These are phyloP conservation scores for Podospora sp. DNA, from an alignment of 495 filamentous ascomycete genomes.

Conservation along the genomic window DNA sequence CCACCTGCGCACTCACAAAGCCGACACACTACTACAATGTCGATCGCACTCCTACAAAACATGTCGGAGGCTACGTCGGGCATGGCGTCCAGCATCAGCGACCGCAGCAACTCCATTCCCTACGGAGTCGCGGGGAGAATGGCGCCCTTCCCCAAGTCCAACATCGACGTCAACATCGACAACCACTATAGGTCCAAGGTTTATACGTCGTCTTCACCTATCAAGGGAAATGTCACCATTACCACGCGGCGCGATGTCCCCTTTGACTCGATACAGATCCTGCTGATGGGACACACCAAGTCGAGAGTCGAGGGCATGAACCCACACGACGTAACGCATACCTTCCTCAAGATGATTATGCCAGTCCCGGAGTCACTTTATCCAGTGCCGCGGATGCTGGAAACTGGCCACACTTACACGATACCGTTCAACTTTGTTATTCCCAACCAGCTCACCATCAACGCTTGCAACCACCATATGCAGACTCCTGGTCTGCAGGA, in stretches of 20 bases:
- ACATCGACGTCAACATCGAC: slow-evolving; percentile 48
- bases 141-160: slow-evolving; percentile 34
- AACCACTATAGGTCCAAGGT: slow-evolving; percentile 51
- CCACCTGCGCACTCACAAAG: neutral
- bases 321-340: slow-evolving; percentile 51
- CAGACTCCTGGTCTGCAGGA: slow-evolving; percentile 61
- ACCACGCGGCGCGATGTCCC: slow-evolving; percentile 61
- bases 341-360: slow-evolving; percentile 80
- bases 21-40: slow-evolving; percentile 9
- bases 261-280: slow-evolving; percentile 81
- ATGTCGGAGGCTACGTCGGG: slow-evolving; percentile 10
- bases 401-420: slow-evolving; percentile 65
- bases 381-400: slow-evolving; percentile 68
- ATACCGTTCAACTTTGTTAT: slow-evolving; percentile 90
- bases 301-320: slow-evolving; percentile 46
- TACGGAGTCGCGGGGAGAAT: neutral
- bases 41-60: slow-evolving; percentile 14
- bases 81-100: slow-evolving; percentile 22
- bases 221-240: slow-evolving; percentile 57
- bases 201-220: slow-evolving; percentile 52
- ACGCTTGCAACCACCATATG: slow-evolving; percentile 51
- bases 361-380: slow-evolving; percentile 71
- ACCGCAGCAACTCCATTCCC: slow-evolving; percentile 15
- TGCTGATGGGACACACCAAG: slow-evolving; percentile 68
- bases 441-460: slow-evolving; percentile 67